phyloP scores from a whole-genome alignment of 768 basidiomycete species.

The Trametes maxima region DNA sequence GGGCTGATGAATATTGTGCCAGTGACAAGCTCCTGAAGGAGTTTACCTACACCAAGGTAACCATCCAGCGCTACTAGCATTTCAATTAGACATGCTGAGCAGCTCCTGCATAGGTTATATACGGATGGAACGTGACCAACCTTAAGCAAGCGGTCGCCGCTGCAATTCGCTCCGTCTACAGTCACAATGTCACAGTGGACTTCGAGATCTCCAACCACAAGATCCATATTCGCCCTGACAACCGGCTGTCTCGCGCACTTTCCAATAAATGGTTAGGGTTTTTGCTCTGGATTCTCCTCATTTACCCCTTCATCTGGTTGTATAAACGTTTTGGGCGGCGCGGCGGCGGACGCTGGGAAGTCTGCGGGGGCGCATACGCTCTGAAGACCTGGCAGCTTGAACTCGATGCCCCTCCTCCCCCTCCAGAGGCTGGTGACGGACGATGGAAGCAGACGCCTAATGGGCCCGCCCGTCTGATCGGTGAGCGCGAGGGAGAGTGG shows the following conservation, averaged over 20 bases:
- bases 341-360: constrained; percentile 76
- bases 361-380: constrained; percentile 78
- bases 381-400: constrained; percentile 47
- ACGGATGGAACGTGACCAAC: constrained; percentile 57
- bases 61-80: background rate
- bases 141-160: constrained; percentile 42
- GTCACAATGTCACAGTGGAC: constrained; percentile 47
- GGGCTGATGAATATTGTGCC: constrained; percentile 83
- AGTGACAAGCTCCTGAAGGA: constrained; percentile 75
- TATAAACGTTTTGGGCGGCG: constrained; percentile 66
- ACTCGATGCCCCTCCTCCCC: background rate
- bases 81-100: background rate
- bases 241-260: constrained; percentile 63
- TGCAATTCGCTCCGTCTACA: constrained; percentile 41
- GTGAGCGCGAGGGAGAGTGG: constrained; percentile 77
- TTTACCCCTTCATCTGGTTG: constrained; percentile 84
- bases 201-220: constrained; percentile 50
- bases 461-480: constrained; percentile 46
- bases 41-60: constrained; percentile 72
- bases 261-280: constrained; percentile 74
- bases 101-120: constrained; percentile 44
- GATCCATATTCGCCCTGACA: constrained; percentile 70
- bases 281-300: constrained; percentile 64
- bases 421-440: constrained; percentile 9
- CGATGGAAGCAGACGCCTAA: constrained; percentile 33